A percentile compares a stretch with the other conserved stretches of the same genome.
Conservation (phyloP, 495 filamentous ascomycete genomes). For the Durotheca rogersii region DNA sequence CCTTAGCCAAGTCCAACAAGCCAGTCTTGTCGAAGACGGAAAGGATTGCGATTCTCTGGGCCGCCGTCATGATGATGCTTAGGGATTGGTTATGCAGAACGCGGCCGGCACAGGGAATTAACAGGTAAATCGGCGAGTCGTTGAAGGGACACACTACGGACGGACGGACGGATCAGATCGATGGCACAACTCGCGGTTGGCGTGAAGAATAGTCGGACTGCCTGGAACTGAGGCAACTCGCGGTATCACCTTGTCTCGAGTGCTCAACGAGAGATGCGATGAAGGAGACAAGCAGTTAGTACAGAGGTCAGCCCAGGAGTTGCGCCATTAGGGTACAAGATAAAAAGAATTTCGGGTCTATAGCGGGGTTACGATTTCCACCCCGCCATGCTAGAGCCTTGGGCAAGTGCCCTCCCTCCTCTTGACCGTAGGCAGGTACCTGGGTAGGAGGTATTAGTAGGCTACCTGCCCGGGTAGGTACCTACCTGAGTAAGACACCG, state of each 20-base stretch:
- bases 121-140: constrained; percentile 8
- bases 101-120: constrained; percentile 2
- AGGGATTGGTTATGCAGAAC: background rate
- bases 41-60: constrained; percentile 72
- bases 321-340: background rate
- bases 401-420: no score
- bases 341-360: background rate
- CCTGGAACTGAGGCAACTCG: no score
- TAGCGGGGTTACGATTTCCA: constrained; percentile 16
- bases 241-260: no score
- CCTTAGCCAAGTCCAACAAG: constrained; percentile 92
- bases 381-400: constrained; percentile 13
- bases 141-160: constrained; percentile 3
- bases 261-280: no score
- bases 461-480: no score
- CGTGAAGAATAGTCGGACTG: no score
- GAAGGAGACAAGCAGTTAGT: no score
- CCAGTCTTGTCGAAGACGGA: constrained; percentile 99
- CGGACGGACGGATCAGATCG: no score
- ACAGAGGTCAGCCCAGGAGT: background rate
- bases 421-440: no score
- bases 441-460: no score
- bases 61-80: constrained; percentile 37
- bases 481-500: no score
- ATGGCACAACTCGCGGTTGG: no score